Evolutionary conservation across 176 grass and related monocot species (phyloP).

Genomic region (Phoenix roebelenii): DNA sequence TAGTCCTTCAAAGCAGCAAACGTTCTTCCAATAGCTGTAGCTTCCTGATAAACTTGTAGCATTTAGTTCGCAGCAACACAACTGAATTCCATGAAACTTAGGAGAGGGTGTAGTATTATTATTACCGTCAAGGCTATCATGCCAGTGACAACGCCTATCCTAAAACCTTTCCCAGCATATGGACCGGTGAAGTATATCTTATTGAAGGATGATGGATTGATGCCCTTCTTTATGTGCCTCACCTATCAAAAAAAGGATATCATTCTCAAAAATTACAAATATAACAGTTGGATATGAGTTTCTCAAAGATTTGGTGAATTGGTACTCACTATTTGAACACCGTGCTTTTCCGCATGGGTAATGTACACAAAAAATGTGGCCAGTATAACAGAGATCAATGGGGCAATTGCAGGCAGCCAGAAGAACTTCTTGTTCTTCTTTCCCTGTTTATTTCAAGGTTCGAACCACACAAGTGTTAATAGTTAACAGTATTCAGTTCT

Average conservation of each 20-base stretch:
- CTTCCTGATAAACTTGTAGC: neutral
- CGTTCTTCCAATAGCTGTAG: neutral
- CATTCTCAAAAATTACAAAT: no score
- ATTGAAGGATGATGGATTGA: no score
- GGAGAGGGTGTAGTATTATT: neutral
- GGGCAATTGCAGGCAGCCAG: neutral
- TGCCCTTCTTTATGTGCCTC: no score
- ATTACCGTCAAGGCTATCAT: conserved; percentile 7
- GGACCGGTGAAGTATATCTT: neutral
- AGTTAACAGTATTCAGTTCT: no score
- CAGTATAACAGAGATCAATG: conserved; percentile 1
- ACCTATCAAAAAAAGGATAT: no score
- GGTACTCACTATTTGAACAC: neutral
- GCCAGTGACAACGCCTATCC: neutral
- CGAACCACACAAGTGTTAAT: no score
- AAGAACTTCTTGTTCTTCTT: neutral
- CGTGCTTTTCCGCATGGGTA: neutral
- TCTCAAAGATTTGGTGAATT: no score
- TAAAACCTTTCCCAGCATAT: neutral
- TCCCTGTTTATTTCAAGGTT: no score
- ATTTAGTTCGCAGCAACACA: neutral
- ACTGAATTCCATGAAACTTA: no score
- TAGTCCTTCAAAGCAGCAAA: conserved; percentile 7
- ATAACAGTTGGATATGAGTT: no score
- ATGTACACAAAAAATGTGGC: neutral